These are phyloP conservation scores for Nicotiana noctiflora DNA, from an alignment of 257 asterid genomes.

Conservation along the genomic window DNA sequence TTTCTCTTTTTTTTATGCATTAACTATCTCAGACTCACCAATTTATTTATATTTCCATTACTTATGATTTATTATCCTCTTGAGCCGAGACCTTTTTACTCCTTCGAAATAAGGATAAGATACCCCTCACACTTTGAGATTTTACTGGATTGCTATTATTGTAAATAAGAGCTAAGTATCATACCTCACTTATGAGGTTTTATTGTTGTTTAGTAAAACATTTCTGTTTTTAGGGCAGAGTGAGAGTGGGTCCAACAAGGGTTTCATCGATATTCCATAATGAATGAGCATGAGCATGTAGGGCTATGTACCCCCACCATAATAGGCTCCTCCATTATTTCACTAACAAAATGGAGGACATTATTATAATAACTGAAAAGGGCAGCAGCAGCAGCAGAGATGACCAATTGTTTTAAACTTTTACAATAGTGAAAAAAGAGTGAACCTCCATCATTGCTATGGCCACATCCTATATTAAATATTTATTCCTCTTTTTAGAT, in stretches of 20 bases:
- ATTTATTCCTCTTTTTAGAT: not conserved
- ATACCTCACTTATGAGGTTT: no score
- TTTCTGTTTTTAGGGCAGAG: not conserved
- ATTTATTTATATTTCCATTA: no score
- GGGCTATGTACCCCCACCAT: slow-evolving; percentile 8
- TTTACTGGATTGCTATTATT: no score
- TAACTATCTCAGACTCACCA: no score
- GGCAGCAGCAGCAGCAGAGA: not conserved
- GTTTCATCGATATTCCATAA: not conserved
- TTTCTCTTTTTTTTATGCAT: no score
- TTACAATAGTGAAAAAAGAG: not conserved
- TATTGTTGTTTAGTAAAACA: no score
- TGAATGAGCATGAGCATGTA: not conserved
- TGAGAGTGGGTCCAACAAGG: not conserved
- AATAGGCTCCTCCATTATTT: slow-evolving; percentile 14
- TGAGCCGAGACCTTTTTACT: no score
- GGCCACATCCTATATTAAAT: not conserved
- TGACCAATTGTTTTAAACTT: not conserved
- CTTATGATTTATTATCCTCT: no score
- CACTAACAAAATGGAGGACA: slow-evolving; percentile 5
- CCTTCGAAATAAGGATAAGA: no score
- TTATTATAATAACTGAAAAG: not conserved
- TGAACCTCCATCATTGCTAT: not conserved
- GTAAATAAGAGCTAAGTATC: no score
- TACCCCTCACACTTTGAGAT: no score